Evolutionary conservation across 805 yeast genomes (phyloP), one percentile per base, ranked within the genome.

Genomic region (Metschnikowia lochheadii): DNA sequence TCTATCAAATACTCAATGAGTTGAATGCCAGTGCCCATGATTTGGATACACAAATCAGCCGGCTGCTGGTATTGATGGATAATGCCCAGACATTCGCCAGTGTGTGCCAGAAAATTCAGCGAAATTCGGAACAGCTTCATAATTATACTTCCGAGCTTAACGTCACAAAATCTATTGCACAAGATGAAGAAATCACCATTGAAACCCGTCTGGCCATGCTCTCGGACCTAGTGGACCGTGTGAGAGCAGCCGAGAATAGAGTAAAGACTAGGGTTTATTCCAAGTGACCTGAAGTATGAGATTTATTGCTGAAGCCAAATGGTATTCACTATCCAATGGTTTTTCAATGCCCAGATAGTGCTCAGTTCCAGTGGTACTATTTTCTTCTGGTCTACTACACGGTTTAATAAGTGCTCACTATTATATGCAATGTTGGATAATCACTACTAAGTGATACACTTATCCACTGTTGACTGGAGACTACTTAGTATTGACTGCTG

Each of bases 191-290:
- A 13, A 37, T 40, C 1, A 59, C 53, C 2, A 56, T 64, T 10
- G 60, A 56, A 10, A 20, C 44, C 18, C 57, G 68, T 10, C 53
- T 62, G 5, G 52, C 55, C 14, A 47, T 51, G 17, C 57, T 69
- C 31, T 63, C 65, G 38, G 55, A 50, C 10, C 23, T 60, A 42
- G 70, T 65, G 13, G 71, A 68, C 31, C 52, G 49, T 6, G 45
- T 57, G 2, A 45, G 45, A 32, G 52, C 44, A 3, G 55, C 55
- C 2, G 60, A 53, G 29, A 21, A 36, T 8, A 21, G 57, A n/a
- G 54, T 44, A 8, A 20, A 38, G 26, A 23, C 15, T 20, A 6
- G 23, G 23, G 15, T 39, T 8, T 26, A 20, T 20, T 20, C 40
- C 39, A 37, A 6, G 36, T 14, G 6, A 13, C 36, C 15, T n/a